Conservation (phyloP, 257 asterid species). For the Solanum commersonii region DNA sequence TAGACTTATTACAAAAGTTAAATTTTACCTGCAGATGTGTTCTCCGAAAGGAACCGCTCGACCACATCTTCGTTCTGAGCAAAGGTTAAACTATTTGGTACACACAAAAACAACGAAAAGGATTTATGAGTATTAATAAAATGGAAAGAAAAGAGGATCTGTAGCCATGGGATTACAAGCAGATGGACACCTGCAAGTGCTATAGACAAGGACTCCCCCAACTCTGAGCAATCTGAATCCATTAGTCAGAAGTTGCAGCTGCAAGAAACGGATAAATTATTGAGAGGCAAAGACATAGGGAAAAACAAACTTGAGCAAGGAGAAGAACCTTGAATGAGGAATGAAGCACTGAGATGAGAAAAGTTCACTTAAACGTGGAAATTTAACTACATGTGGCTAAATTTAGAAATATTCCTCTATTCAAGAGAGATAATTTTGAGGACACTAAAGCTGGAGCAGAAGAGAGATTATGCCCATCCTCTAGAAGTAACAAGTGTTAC, state of each 20-base stretch:
- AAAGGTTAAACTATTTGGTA: conserved; percentile 54
- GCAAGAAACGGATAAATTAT: conserved; percentile 8
- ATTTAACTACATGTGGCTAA: neutral
- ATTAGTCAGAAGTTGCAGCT: conserved; percentile 71
- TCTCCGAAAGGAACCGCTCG: conserved; percentile 61
- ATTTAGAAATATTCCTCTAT: neutral
- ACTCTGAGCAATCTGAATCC: conserved; percentile 80
- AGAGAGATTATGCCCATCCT: neutral
- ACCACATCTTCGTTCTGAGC: conserved; percentile 91
- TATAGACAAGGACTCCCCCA: conserved; percentile 84
- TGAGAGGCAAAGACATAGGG: neutral
- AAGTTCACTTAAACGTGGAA: neutral
- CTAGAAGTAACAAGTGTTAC: neutral
- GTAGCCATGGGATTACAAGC: neutral
- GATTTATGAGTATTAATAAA: neutral
- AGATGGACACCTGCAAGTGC: conserved; percentile 79
- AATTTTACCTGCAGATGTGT: conserved; percentile 49
- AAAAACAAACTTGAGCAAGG: neutral
- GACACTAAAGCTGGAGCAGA: neutral
- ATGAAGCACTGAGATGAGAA: neutral
- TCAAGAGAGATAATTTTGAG: neutral
- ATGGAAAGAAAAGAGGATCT: neutral
- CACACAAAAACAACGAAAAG: neutral
- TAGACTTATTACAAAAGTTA: neutral
- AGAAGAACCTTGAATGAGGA: neutral